Evolutionary conservation across 441 rosid species (phyloP), one percentile per base, ranked within the genome.

Genomic region (Monsonia emarginata): DNA sequence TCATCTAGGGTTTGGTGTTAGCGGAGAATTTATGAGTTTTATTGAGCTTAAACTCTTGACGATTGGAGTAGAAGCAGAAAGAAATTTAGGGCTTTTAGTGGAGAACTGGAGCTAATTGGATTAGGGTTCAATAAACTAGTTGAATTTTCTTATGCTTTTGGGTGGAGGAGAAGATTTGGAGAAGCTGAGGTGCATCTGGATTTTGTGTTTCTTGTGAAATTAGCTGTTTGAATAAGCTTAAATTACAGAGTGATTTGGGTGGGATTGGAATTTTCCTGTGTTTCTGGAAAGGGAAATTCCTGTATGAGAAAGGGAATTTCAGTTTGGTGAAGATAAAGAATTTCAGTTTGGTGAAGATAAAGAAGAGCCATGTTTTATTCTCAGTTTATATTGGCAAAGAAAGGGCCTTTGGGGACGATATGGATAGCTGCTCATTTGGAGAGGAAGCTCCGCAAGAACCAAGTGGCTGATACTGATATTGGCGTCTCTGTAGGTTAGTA

Each of bases 341-440:
- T n/a, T n/a, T n/a, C n/a, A n/a, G n/a, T n/a, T n/a, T 67, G 63
- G 80, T 46, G 65, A 54, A 34, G 61, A 34, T 57, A 57, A 32
- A 25, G 50, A 61, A 44, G 78, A 72, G 74, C 76, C 64, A 95
- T 95, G 99, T 95, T 95, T 80, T 95, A 95, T 75, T 91, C 99
- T 56, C 99, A 95, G 82, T 95, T 95, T 75, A 95, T 95, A 76
- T 80, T 95, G 89, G 99, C 99, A 65, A 95, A 95, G 93, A 95
- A 95, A 84, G 99, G 99, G 69, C 99, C 99, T 62, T 81, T 95
- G 58, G 97, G 99, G 71, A 95, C 99, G 5, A 95, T 95, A 77
- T 95, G 99, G 99, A 95, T 95, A 16, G 99, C 99, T 0, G 99
- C 99, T 50, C 99, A 95, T 79, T 81, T 95, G 82, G 99, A 95